Evolutionary conservation across 129 eudicot species (phyloP).

Genomic region (Logfia minima): DNA sequence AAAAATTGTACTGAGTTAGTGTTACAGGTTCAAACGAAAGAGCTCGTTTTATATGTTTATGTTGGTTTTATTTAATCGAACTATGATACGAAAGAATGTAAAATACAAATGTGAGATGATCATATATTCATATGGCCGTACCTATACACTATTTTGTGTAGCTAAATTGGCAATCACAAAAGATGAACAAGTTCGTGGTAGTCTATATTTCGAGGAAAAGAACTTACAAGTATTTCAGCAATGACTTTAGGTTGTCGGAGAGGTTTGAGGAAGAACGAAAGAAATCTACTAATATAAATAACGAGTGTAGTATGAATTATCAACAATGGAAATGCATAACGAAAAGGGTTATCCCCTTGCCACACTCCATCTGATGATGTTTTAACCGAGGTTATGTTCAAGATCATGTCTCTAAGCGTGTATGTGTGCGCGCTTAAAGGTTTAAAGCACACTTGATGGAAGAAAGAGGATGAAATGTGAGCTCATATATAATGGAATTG

Average conservation of each 20-base stretch:
- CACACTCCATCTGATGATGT: slow-evolving; percentile 54
- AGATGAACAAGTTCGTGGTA: too few species aligned
- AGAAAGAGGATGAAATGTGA: not conserved
- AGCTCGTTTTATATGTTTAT: too few species aligned
- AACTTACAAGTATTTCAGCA: slow-evolving; percentile 72
- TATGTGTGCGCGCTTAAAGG: not conserved
- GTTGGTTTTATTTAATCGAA: too few species aligned
- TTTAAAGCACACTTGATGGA: slow-evolving; percentile 14
- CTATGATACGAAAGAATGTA: too few species aligned
- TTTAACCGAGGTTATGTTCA: too few species aligned
- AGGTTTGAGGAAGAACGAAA: slow-evolving; percentile 64
- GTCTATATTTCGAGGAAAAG: not conserved
- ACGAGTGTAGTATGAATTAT: slow-evolving; percentile 55
- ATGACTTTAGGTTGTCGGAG: slow-evolving; percentile 81
- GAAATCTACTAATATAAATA: slow-evolving; percentile 45
- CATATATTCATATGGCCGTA: too few species aligned
- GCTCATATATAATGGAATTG: not conserved
- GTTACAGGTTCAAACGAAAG: too few species aligned
- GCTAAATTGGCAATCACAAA: too few species aligned
- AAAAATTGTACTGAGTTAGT: too few species aligned
- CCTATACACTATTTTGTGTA: too few species aligned
- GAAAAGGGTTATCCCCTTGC: slow-evolving; percentile 61
- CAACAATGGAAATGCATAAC: slow-evolving; percentile 58
- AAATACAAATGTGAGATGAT: too few species aligned
- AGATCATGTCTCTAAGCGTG: too few species aligned